These are phyloP conservation scores for Flaveria brownii DNA, from an alignment of 129 eudicot species.

Conservation along the genomic window DNA sequence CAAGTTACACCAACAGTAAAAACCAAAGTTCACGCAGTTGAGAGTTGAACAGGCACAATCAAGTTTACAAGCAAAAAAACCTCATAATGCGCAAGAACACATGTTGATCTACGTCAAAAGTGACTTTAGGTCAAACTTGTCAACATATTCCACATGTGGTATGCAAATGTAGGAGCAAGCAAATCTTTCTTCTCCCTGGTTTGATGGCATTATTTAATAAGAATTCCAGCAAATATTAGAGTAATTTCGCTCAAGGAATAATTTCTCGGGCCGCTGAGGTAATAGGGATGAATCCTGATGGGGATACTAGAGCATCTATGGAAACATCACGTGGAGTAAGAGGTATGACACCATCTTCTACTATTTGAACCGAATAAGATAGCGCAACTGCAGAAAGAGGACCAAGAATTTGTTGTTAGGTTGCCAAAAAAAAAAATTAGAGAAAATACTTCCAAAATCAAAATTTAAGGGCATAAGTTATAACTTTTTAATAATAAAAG, in stretches of 20 bases:
- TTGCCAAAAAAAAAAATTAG: not conserved
- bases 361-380: slow-evolving; percentile 84
- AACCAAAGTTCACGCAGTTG: not conserved
- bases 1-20: not conserved
- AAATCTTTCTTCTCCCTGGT: not conserved
- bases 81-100: slow-evolving; percentile 8
- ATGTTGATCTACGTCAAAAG: not conserved
- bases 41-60: not conserved
- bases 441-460: not conserved
- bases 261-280: slow-evolving; percentile 51
- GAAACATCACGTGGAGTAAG: slow-evolving; percentile 71
- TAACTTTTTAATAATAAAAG: not conserved
- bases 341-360: slow-evolving; percentile 86
- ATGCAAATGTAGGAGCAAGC: not conserved
- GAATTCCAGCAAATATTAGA: not conserved
- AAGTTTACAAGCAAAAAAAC: slow-evolving; percentile 3
- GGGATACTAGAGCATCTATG: slow-evolving; percentile 71
- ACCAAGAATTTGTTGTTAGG: slow-evolving; percentile 1
- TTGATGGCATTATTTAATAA: not conserved
- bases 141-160: slow-evolving; percentile 1
- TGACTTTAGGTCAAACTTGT: not conserved
- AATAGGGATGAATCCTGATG: slow-evolving; percentile 86
- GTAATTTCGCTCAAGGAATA: slow-evolving; percentile 11
- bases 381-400: slow-evolving; percentile 66
- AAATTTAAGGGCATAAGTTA: not conserved